phyloP scores from a whole-genome alignment of 2,329 filamentous ascomycete genomes.

The Alternaria gaisen region DNA sequence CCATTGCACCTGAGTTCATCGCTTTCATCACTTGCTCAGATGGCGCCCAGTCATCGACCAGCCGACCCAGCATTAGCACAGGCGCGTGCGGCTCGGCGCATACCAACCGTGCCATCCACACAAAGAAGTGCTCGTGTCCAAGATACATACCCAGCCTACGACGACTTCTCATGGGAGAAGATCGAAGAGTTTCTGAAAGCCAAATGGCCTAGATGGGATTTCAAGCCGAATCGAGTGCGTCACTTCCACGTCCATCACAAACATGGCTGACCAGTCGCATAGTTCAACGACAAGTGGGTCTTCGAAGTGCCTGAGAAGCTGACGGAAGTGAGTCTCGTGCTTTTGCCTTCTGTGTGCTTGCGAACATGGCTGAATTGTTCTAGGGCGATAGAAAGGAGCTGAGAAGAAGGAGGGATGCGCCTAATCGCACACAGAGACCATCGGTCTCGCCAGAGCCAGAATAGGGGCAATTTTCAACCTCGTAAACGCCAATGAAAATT shows the following conservation, averaged over 20 bases:
- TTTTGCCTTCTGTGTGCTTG: not conserved
- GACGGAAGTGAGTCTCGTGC: constrained; percentile 18
- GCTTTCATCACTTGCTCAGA: not conserved
- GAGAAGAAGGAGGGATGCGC: constrained; percentile 16
- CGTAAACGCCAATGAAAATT: not conserved
- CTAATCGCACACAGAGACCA: not conserved
- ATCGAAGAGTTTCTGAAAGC: constrained; percentile 23
- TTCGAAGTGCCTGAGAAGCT: constrained; percentile 25
- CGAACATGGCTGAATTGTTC: constrained; percentile 12
- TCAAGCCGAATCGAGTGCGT: constrained; percentile 19
- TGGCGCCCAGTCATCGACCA: not conserved
- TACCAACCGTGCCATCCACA: constrained; percentile 12
- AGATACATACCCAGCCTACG: constrained; percentile 24
- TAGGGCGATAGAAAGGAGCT: constrained; percentile 19
- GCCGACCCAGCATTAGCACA: constrained; percentile 12
- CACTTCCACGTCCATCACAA: too few species aligned
- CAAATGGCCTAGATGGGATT: constrained; percentile 24
- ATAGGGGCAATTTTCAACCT: not conserved
- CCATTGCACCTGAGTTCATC: not conserved
- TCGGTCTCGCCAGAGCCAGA: constrained; percentile 15
- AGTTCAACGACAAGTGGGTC: constrained; percentile 24
- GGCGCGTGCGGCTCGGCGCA: constrained; percentile 16
- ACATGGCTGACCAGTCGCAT: too few species aligned
- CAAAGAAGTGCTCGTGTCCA: constrained; percentile 12
- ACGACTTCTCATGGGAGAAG: constrained; percentile 25